These are phyloP conservation scores for Eucommia ulmoides DNA, from an alignment of 257 asterid genomes.

Conservation along the genomic window DNA sequence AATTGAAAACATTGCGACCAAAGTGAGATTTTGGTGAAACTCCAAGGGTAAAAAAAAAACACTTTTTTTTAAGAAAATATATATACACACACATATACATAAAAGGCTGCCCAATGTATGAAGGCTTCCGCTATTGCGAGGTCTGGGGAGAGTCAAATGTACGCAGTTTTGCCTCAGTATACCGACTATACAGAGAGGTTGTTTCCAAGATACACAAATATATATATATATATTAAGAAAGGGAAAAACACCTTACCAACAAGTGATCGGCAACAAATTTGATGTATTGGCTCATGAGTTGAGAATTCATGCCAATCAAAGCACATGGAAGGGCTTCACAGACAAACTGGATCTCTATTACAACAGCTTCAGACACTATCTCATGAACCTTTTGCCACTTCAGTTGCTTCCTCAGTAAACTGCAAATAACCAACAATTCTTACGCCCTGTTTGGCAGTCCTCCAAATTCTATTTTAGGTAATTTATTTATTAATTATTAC, in stretches of 20 bases:
- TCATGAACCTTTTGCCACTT: conserved; percentile 41
- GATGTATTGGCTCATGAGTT: conserved; percentile 55
- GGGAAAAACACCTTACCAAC: conserved; percentile 31
- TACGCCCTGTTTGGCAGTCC: no score
- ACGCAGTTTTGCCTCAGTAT: no score
- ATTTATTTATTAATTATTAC: no score
- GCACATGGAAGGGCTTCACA: conserved; percentile 87
- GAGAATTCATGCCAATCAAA: conserved; percentile 63
- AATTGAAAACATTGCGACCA: no score
- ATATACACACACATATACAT: no score
- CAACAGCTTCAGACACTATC: conserved; percentile 73
- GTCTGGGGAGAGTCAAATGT: no score
- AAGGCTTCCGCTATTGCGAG: no score
- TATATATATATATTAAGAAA: neutral
- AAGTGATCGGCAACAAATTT: conserved; percentile 67
- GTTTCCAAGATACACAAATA: neutral
- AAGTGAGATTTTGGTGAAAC: no score
- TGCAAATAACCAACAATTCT: conserved; percentile 14
- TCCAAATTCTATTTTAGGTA: no score
- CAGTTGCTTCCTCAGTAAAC: conserved; percentile 44
- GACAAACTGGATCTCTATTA: conserved; percentile 60
- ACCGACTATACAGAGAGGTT: neutral
- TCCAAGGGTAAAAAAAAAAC: no score
- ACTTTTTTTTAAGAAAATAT: no score
- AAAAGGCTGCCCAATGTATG: no score